Base-by-base conservation (phyloP, 768 basidiomycete genomes). In the Rickenella mellea region DNA sequence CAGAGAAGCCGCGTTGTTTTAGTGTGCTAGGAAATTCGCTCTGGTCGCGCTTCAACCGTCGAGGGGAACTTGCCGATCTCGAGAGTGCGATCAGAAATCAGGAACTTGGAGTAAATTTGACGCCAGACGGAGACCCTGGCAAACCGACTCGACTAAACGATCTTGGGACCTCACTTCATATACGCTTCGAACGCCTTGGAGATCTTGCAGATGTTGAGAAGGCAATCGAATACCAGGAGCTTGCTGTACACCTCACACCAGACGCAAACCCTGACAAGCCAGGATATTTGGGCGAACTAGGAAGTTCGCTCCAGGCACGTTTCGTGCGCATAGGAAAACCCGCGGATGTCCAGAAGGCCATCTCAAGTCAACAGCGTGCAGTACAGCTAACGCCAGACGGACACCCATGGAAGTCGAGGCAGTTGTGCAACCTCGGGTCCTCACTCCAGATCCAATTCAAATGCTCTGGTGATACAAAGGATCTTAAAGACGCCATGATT, bases 331-430 rank as follows among this genome's bases (percentile, higher is more conserved):
- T 42, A 4, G 42, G 58, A 30, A 46, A 56, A 22, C 35, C 43
- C 11, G 29, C 40, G 5, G 59, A 62, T 33, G 45, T 65, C 17
- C 45, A 55, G 15, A 52, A 58, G 31, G 51, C 52, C 12, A 45
- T 66, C 33, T 19, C 37, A 5, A 28, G 40, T 12, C 38, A 26
- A 22, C 44, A 45, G 43, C 44, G 47, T 24, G 40, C 52, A 25
- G 50, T 60, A 6, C 38, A 48, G n/a, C 27, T 57, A 15, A 49
- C 51, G 12, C 48, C 53, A 15, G 43, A 54, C 21, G 53, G 45
- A 4, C 52, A 58, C 39, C 31, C 46, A 19, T 41, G 42, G 26
- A 51, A 47, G 17, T 44, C 55, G 10, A 5, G 25, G 1, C 40
- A 28, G 14, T 30, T 59, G 5, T 43, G 47, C 43, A 45, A 51